Percentiles rank a stretch among this genome's conserved stretches.
Evolutionary conservation across 2,329 filamentous ascomycete genomes (phyloP).

Genomic region (Cladosporium sp.): DNA sequence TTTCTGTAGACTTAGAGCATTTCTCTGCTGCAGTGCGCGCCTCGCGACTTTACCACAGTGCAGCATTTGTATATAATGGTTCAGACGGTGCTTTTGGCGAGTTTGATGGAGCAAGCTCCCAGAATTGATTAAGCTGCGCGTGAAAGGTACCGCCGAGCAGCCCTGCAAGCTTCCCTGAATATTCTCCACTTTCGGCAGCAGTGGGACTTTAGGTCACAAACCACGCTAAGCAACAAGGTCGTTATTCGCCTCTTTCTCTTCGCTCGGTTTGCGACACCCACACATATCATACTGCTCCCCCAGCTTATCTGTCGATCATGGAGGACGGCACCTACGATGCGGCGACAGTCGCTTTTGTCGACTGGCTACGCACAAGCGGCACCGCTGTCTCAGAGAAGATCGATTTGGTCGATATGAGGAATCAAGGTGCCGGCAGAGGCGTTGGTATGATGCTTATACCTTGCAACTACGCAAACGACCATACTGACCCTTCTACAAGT

Average conservation of each 20-base stretch:
- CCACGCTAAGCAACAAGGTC: neutral
- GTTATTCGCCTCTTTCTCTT: conserved; percentile 12
- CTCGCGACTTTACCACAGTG: neutral
- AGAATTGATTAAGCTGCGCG: neutral
- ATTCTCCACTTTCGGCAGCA: conserved; percentile 6
- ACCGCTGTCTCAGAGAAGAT: conserved; percentile 57
- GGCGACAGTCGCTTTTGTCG: conserved; percentile 49
- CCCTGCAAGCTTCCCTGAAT: neutral
- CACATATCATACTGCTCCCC: neutral
- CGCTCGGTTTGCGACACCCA: conserved; percentile 6
- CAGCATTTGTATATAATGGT: neutral
- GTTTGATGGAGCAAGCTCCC: neutral
- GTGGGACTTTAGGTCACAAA: neutral
- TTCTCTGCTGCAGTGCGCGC: neutral
- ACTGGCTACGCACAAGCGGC: conserved; percentile 53
- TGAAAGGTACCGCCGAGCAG: neutral
- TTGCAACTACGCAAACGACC: neutral
- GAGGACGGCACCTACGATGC: conserved; percentile 30
- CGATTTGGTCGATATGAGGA: conserved; percentile 54
- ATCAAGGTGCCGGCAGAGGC: conserved; percentile 55
- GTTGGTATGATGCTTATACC: conserved; percentile 50
- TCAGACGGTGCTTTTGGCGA: neutral
- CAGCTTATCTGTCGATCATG: conserved; percentile 10
- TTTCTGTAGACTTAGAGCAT: neutral
- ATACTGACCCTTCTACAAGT: conserved; percentile 47